Evolutionary conservation across 2,329 filamentous ascomycete species (phyloP), one percentile per base, ranked within the genome.

Genomic region (Zasmidium citrigriseum): DNA sequence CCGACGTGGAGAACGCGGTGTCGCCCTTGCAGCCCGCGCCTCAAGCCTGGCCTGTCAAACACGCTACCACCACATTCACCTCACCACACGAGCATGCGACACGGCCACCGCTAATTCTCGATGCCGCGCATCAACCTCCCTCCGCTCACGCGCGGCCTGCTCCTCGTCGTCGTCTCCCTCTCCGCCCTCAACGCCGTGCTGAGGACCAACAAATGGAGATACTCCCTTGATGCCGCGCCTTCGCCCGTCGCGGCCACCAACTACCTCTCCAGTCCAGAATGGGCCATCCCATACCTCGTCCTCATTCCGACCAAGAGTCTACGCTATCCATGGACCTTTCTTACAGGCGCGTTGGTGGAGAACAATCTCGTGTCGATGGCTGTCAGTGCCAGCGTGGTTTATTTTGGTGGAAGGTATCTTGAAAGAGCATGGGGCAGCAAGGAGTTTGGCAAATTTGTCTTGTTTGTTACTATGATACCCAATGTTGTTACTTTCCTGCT

Each of bases 361-460:
- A 89, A 91, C 76, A 98, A 98, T 74, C 81, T 98, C 68, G 89
- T 96, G 70, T 96, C 91, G 11, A 82, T 97, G 46, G 77, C 85
- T 23, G 86, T 96, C 57, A 91, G 91, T 49, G 87, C 83, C 24
- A 79, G 88, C 46, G 93, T 93, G 1, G 77, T 98, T 54, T 96
- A 93, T 75, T 91, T 96, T 78, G 93, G 93, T 55, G 95, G 95
- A 10, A 87, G 92, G 68, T 99, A 99, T 75, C 85, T 99, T 21
- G 95, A 99, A 82, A 84, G 95, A 70, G 93, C 95, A 29, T 99
- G 93, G 95, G 93, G 92, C 27, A 93, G 91, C 23, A 85, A 84
- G 57, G 93, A 98, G 75, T 91, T 97, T 73, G 91, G 87, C 70
- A 97, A 96, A 76, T 97, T 97, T 74, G 80, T 97, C 49, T 78